Evolutionary conservation across 345 rosid genomes (phyloP).

Genomic region (Dovyalis caffra): DNA sequence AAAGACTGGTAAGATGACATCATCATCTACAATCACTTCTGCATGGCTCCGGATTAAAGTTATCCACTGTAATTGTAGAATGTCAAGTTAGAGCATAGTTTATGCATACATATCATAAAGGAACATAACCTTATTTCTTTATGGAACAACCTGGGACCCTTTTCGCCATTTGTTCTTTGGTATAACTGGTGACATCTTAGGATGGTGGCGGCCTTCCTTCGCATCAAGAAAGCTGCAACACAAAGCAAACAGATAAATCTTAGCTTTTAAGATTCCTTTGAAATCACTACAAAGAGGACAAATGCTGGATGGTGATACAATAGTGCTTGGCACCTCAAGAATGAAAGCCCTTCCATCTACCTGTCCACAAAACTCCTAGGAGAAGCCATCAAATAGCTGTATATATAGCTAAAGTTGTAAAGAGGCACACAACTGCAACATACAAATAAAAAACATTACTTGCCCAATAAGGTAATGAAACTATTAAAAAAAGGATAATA

Average conservation of each 20-base stretch:
- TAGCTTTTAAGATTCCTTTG: not conserved
- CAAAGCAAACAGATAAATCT: constrained; percentile 1
- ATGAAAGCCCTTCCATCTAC: constrained; percentile 48
- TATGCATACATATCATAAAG: not conserved
- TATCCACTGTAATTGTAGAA: constrained; percentile 66
- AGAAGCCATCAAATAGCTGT: constrained; percentile 76
- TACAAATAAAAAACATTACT: not conserved
- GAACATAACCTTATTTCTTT: not conserved
- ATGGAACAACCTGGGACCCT: constrained; percentile 76
- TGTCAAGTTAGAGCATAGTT: not conserved
- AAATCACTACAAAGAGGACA: constrained; percentile 11
- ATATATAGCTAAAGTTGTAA: constrained; percentile 78
- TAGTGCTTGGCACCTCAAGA: constrained; percentile 40
- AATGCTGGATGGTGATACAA: constrained; percentile 1
- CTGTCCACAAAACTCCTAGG: constrained; percentile 90
- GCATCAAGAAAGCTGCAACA: constrained; percentile 62
- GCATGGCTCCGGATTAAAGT: constrained; percentile 74
- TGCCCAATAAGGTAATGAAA: not conserved
- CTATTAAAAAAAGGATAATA: not conserved
- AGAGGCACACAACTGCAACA: constrained; percentile 87
- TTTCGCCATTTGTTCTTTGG: constrained; percentile 72
- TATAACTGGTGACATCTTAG: constrained; percentile 67
- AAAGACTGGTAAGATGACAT: constrained; percentile 57
- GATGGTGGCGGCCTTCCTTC: constrained; percentile 70
- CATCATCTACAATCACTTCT: constrained; percentile 68